Evolutionary conservation across 371 early-diverging fungal species (phyloP), one percentile per base, ranked within the genome.

Genomic region (Mucor sp.): DNA sequence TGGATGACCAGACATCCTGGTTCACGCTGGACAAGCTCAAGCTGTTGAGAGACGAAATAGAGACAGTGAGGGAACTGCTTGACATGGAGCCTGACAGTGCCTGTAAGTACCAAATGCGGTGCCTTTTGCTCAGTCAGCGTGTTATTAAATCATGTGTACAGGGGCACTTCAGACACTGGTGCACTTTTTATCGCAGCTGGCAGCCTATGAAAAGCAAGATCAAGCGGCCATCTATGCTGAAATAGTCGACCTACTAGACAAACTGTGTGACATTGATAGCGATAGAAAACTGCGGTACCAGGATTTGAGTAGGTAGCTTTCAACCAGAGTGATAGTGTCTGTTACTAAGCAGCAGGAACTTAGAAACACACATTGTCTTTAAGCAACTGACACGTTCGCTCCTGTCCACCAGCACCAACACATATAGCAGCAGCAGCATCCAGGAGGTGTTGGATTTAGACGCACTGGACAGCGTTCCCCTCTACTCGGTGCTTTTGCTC

Each of bases 71-170:
- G 32, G 97, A 96, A 68, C 78, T 97, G 48, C 59, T 90, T 8
- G 96, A 95, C 23, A 48, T 95, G 30, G 98, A 97, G 66, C 95
- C 96, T 0, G 91, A 94, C 37, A 88, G 93, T 71, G 93, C 93
- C 84, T 94, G 97, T 89, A 85, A 76, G 83, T 68, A n/a, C n/a
- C n/a, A 63, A n/a, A 64, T 35, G 19, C 23, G 1, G 23, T 6
- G 6, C 30, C 23, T 0, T 5, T 47, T 23, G 7, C 12, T 23
- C 21, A 47, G 19, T 21, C 21, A 21, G 23, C 12, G 21, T n/a
- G 33, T 6, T 23, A 14, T 8, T 12, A 23, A 50, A 27, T 3
- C 14, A 19, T 25, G 27, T 5, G 5, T 25, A 27, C 35, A 87
- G 87, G 87, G 86, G 78, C 83, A 9, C 68, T 86, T 21, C 85